Evolutionary conservation across 768 basidiomycete genomes (phyloP), one percentile per base, ranked within the genome.

Genomic region (Hemileccinum rubropunctum): DNA sequence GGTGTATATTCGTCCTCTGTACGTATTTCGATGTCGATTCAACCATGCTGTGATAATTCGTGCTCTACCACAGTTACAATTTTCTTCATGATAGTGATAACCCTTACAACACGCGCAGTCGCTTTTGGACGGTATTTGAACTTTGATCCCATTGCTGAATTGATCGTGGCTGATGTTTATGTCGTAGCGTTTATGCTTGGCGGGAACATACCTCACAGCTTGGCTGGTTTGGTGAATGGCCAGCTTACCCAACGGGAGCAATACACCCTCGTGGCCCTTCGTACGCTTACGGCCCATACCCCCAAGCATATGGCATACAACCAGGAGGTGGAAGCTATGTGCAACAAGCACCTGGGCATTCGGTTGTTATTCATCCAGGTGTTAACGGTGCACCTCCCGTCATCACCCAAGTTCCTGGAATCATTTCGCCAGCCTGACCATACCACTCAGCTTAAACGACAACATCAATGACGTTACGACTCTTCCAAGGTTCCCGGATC

Each of bases 141-240:
- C 10, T 43, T 23, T 15, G 23, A 23, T 28, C 7, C 21, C 13
- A 10, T 35, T 38, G 15, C n/a, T 10, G 32, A 34, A 21, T 47
- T 34, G 33, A 9, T 23, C 4, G 18, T 34, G 12, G 30, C 48
- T 57, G 20, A 55, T 26, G 5, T 36, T 33, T 35, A 14, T 17
- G 28, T 36, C 32, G 26, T 32, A 66, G 64, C 10, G 33, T 49
- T 38, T 68, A 63, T 30, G 71, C 67, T 12, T 73, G 70, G 71
- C 49, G 52, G 21, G 58, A 63, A 51, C 59, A 68, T 50, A 69
- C 74, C 52, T 57, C 66, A 73, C 85, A 89, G 56, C 75, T 91
- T 10, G 84, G 83, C 2, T 90, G 88, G 88, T 90, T 84, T 59
- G 81, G 81, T 41, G 82, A 90, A 72, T 71, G 72, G 56, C 85